These are phyloP conservation scores for Arabis hirsuta DNA, from an alignment of 345 rosid genomes.

Conservation along the genomic window DNA sequence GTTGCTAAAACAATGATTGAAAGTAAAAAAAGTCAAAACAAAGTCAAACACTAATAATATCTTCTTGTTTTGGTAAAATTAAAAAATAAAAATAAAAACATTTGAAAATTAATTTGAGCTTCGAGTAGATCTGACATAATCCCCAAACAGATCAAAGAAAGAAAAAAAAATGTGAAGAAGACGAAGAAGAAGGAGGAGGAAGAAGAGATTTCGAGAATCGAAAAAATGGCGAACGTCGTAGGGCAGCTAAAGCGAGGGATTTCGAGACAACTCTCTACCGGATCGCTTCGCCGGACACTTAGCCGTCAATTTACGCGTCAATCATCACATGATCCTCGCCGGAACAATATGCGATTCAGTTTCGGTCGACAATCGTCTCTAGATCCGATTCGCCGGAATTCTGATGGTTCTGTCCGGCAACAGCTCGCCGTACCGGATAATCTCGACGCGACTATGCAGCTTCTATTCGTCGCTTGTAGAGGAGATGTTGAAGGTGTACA, in stretches of 20 bases:
- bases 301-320: conserved; percentile 70
- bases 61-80: background rate
- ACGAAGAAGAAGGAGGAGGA: conserved; percentile 25
- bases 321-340: conserved; percentile 72
- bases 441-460: conserved; percentile 89
- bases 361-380: conserved; percentile 86
- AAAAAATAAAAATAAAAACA: background rate
- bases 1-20: conserved; percentile 36
- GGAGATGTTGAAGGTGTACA: conserved; percentile 80
- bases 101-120: conserved; percentile 22
- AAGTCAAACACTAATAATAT: conserved; percentile 39
- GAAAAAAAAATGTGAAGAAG: conserved; percentile 42
- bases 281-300: conserved; percentile 59
- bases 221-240: conserved; percentile 55
- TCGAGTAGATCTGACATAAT: conserved; percentile 34
- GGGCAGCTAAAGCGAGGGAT: conserved; percentile 70
- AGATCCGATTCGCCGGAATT: conserved; percentile 77
- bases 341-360: conserved; percentile 73
- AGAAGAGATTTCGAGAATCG: conserved; percentile 5
- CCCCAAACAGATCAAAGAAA: conserved; percentile 20
- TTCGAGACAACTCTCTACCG: conserved; percentile 81
- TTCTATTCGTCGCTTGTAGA: conserved; percentile 79
- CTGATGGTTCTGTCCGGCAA: conserved; percentile 38
- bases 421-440: conserved; percentile 86
- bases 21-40: conserved; percentile 39